Evolutionary conservation across 2,329 filamentous ascomycete species (phyloP), one percentile per base, ranked within the genome.

Genomic region (Paraconiothyrium sp.): DNA sequence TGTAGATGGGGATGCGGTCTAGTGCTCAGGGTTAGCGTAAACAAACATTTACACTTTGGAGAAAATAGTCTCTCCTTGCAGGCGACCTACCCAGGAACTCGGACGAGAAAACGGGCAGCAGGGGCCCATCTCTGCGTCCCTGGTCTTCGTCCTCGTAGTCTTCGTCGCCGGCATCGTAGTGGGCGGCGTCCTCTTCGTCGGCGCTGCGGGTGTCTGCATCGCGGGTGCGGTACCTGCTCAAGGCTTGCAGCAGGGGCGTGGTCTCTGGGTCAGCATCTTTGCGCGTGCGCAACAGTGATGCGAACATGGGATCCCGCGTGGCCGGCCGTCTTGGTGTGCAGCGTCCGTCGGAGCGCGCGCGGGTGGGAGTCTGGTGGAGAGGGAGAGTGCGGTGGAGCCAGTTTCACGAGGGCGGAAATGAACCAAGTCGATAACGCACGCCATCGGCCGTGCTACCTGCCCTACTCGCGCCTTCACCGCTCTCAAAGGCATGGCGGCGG

Each of bases 1-100:
- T 91, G 83, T 97, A 97, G 60, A 97, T 89, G 22, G 94, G 94
- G 7, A 97, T 85, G 10, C 90, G 86, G 81, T 97, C 94, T 94
- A 54, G n/a, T 34, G 44, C 35, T 11, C 39, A 30, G 37, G 39
- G 67, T 76, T 70, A 75, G 75, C 58, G 47, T 16, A 56, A 54
- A 70, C 61, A 71, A 66, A 63, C 49, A 41, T 27, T 32, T 30
- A 30, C 1, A 30, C 27, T 30, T 6, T 11, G 35, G 14, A 41
- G 4, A 6, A 6, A 35, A 22, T 14, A 24, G 50, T 27, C n/a
- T 20, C 5, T 37, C 35, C 2, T 46, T 34, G 46, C 35, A 66
- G 65, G 27, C 34, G 50, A 41, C 50, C 57, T 71, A 79, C 78
- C 78, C 35, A 80, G 67, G 44, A 78, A 64, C 20, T 77, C 71